Base-by-base conservation (phyloP, 169 alveolate species). In the Theileria equi region DNA sequence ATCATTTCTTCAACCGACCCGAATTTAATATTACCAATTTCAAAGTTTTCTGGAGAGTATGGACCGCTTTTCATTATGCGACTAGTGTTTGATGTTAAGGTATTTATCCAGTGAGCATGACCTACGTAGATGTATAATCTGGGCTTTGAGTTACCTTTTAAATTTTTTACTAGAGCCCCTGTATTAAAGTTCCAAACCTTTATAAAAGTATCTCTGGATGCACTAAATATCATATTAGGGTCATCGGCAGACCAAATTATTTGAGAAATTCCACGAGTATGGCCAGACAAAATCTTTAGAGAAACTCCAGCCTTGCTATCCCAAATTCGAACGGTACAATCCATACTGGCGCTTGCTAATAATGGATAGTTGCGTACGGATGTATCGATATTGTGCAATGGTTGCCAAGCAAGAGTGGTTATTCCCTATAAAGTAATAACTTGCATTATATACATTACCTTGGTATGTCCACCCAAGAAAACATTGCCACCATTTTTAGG, bases 101-200 rank as follows among this genome's bases (percentile, higher is more conserved):
- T 92, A 69, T 98, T 98, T 10, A 98, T 97, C 99, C 99, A 97
- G 83, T 97, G 99, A 23, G 94, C 98, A 82, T 97, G 99, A 19
- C 98, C 99, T 65, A 83, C 89, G 44, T 40, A 52, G 31, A 28
- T 21, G 23, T 32, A 5, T 32, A 5, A 60, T n/a, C 10, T 17
- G 62, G 5, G 13, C 32, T 34, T 43, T 21, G 26, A 21, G 7
- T 29, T 41, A 17, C 91, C 91, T 52, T 82, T 85, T 17, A 85
- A 62, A 48, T 90, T 89, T 60, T 82, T 69, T 21, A 88, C 53
- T 13, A 90, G 88, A 0, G 80, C 63, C 3, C 94, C 91, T 1
- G 62, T 74, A 40, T 49, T 45, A 3, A 82, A 53, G 60, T 88
- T 71, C 98, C 99, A 95, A 49, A 94, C 95, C 81, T 94, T 95